Conservation (phyloP, 192 early-diverging fungal species). For the Coemansia sp. region DNA sequence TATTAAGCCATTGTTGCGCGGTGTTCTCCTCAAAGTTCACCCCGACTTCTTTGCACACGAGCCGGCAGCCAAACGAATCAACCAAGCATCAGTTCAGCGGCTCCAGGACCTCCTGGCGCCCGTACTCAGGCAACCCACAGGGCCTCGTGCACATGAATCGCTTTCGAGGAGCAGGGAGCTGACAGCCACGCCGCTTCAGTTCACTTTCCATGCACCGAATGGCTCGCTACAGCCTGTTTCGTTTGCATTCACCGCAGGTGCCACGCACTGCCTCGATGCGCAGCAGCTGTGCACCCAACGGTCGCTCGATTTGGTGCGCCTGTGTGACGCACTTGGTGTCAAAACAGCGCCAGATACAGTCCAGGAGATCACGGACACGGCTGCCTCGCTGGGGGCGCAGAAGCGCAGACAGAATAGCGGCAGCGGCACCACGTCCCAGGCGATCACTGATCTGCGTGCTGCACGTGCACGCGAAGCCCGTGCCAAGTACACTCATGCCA, state of each 20-base stretch:
- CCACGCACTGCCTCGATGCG: background rate
- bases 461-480: constrained; percentile 37
- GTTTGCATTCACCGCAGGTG: constrained; percentile 21
- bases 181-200: constrained; percentile 16
- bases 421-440: background rate
- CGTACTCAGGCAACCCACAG: constrained; percentile 7
- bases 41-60: constrained; percentile 45
- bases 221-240: constrained; percentile 8
- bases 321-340: constrained; percentile 22
- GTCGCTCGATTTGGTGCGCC: constrained; percentile 31
- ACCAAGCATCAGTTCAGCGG: constrained; percentile 46
- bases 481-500: constrained; percentile 22
- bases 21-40: constrained; percentile 42
- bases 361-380: constrained; percentile 16
- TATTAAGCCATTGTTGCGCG: constrained; percentile 43
- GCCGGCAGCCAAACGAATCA: constrained; percentile 29
- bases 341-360: background rate
- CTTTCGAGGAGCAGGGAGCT: constrained; percentile 3
- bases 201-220: constrained; percentile 3
- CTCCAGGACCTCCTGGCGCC: constrained; percentile 42
- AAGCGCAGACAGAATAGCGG: background rate
- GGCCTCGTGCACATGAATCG: background rate
- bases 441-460: constrained; percentile 14
- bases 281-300: constrained; percentile 31
- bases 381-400: background rate